A percentile compares a stretch with the other conserved stretches of the same genome.
Evolutionary conservation across 306 rosid species (phyloP).

Genomic region (Casuarina equisetifolia): DNA sequence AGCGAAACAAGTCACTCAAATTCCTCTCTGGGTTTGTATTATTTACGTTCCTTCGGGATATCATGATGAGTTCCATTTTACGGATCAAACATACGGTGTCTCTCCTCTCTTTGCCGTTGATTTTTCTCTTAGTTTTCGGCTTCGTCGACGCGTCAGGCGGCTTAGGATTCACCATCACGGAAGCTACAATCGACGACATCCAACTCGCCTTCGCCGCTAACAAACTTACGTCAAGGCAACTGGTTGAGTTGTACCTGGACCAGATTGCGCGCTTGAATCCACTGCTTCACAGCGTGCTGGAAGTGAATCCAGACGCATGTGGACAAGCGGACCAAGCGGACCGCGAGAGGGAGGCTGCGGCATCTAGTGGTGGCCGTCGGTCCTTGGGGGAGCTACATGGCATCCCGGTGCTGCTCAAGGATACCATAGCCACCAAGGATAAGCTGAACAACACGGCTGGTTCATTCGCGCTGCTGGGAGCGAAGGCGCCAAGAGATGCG

Average conservation of each 20-base stretch:
- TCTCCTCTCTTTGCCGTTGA: not conserved
- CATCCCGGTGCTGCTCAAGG: conserved; percentile 63
- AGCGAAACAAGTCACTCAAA: too few species aligned
- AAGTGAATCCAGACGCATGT: conserved; percentile 62
- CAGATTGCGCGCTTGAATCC: conserved; percentile 52
- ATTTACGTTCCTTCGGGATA: too few species aligned
- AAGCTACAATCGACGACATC: conserved; percentile 55
- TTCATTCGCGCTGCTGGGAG: conserved; percentile 60
- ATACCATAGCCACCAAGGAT: conserved; percentile 53
- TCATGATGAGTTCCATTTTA: too few species aligned
- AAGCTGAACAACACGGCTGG: conserved; percentile 58
- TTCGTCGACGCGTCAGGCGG: conserved; percentile 15
- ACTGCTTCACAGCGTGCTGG: conserved; percentile 53
- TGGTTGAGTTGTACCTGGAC: conserved; percentile 47
- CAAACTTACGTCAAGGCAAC: conserved; percentile 43
- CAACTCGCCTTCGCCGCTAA: conserved; percentile 44
- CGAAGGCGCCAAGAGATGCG: conserved; percentile 61
- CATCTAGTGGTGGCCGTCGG: not conserved
- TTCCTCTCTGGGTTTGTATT: too few species aligned
- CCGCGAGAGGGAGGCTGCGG: conserved; percentile 30
- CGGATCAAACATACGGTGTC: not conserved
- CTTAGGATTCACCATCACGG: conserved; percentile 32
- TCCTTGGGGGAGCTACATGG: conserved; percentile 49
- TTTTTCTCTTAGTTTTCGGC: not conserved
- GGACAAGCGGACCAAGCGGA: conserved; percentile 65